Percentiles rank a stretch among this genome's conserved stretches.
Conservation (phyloP, 805 yeast species). For the Starmera pachycereana region DNA sequence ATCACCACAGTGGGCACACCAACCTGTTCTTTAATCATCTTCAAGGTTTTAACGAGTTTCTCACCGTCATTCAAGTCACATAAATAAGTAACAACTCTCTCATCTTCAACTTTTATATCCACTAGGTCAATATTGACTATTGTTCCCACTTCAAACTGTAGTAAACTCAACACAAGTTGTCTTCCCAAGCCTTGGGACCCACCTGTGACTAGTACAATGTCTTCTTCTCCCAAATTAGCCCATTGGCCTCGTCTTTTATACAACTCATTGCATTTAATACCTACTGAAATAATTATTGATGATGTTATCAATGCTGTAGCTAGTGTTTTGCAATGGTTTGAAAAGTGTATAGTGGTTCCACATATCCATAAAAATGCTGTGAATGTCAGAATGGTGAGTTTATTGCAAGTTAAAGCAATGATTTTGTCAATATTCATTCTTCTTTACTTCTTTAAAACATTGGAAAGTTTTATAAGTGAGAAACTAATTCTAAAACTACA, state of each 20-base stretch:
- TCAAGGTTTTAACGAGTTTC: conserved; percentile 30
- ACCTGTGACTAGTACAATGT: conserved; percentile 24
- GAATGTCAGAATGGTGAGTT: no score
- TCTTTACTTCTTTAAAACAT: no score
- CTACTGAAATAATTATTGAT: no score
- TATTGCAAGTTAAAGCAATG: no score
- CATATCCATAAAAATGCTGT: no score
- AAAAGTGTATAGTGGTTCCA: no score
- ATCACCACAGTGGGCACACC: conserved; percentile 56
- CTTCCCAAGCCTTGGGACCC: conserved; percentile 29
- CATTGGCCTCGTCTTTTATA: conserved; percentile 15
- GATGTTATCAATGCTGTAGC: no score
- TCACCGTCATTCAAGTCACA: conserved; percentile 58
- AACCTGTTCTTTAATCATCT: conserved; percentile 28
- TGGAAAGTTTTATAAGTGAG: no score
- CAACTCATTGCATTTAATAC: conserved; percentile 1
- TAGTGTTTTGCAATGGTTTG: no score
- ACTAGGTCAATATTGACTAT: conserved; percentile 18
- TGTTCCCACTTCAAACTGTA: conserved; percentile 10
- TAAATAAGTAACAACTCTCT: conserved; percentile 33
- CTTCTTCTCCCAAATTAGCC: conserved; percentile 6
- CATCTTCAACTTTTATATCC: conserved; percentile 2
- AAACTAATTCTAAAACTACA: no score
- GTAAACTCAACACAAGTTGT: conserved; percentile 12
- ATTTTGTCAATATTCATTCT: no score